Evolutionary conservation across 129 eudicot genomes (phyloP).

Genomic region (Ambrosia trifida): DNA sequence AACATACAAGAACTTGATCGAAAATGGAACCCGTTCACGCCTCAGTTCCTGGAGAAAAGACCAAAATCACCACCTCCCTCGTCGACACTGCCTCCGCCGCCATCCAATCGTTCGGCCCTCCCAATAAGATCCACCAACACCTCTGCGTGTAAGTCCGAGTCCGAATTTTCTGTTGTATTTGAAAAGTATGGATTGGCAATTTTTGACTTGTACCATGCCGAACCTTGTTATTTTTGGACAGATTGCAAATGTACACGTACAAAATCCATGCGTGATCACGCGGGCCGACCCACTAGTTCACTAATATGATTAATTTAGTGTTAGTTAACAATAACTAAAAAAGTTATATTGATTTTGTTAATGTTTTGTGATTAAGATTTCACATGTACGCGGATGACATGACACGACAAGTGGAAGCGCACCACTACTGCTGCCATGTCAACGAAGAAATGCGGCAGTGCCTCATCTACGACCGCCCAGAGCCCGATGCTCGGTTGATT

Average conservation of each 20-base stretch:
- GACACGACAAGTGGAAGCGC: conserved; percentile 97
- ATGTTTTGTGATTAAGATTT: conserved; percentile 37
- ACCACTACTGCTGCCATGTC: conserved; percentile 81
- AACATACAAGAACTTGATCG: too few species aligned
- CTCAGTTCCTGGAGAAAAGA: conserved; percentile 78
- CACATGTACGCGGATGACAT: conserved; percentile 89
- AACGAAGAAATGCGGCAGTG: conserved; percentile 95
- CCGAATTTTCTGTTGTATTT: neutral
- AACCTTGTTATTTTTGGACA: neutral
- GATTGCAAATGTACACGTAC: too few species aligned
- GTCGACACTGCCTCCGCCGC: conserved; percentile 79
- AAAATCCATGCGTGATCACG: too few species aligned
- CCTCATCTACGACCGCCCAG: conserved; percentile 78
- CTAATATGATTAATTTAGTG: neutral
- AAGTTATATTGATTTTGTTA: neutral
- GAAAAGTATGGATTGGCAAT: too few species aligned
- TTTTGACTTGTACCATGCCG: too few species aligned
- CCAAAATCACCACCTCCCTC: conserved; percentile 55
- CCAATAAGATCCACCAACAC: conserved; percentile 86
- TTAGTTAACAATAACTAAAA: neutral
- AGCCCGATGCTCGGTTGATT: conserved; percentile 65
- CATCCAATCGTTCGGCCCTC: conserved; percentile 74
- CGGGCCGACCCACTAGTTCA: neutral
- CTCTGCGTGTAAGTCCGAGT: conserved; percentile 78
- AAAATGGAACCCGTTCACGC: conserved; percentile 47